Conservation (phyloP, 2,329 filamentous ascomycete species). For the Cercospora berteroae region DNA sequence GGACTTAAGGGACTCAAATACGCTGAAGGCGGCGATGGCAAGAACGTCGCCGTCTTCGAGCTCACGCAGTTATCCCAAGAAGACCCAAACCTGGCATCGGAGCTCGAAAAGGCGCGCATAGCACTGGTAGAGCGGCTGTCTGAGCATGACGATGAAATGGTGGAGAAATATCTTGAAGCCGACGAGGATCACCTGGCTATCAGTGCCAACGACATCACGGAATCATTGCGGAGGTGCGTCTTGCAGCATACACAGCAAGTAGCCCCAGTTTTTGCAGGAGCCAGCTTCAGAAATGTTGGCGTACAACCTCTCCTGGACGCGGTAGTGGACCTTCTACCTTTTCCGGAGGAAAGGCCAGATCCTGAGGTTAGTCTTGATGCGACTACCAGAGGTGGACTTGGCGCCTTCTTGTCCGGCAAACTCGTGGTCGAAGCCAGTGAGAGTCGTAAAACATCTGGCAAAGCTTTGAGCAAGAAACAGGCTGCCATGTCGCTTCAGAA, state of each 20-base stretch:
- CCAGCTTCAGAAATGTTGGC: constrained; percentile 90
- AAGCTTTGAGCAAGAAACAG: constrained; percentile 43
- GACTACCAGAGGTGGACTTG: constrained; percentile 53
- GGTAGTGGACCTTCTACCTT: constrained; percentile 82
- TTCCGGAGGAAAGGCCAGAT: constrained; percentile 75
- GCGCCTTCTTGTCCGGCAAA: constrained; percentile 44
- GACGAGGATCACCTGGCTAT: constrained; percentile 71
- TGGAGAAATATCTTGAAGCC: constrained; percentile 77
- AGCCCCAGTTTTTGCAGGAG: constrained; percentile 85
- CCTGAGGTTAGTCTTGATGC: constrained; percentile 68
- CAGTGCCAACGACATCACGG: constrained; percentile 63
- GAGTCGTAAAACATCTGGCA: constrained; percentile 40
- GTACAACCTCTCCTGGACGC: constrained; percentile 89
- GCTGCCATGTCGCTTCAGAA: constrained; percentile 51
- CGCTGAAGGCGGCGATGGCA: constrained; percentile 65
- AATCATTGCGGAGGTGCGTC: constrained; percentile 71
- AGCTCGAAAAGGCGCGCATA: constrained; percentile 72
- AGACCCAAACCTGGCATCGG: constrained; percentile 55
- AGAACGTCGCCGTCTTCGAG: constrained; percentile 50
- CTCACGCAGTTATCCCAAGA: constrained; percentile 54
- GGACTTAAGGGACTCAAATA: constrained; percentile 73
- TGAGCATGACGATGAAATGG: constrained; percentile 81
- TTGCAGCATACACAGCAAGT: constrained; percentile 66
- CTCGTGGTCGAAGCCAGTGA: constrained; percentile 21
- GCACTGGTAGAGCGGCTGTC: constrained; percentile 80